Evolutionary conservation across 108 stramenopile species (phyloP), one percentile per base, ranked within the genome.

Genomic region (Skeletonema menzelii): DNA sequence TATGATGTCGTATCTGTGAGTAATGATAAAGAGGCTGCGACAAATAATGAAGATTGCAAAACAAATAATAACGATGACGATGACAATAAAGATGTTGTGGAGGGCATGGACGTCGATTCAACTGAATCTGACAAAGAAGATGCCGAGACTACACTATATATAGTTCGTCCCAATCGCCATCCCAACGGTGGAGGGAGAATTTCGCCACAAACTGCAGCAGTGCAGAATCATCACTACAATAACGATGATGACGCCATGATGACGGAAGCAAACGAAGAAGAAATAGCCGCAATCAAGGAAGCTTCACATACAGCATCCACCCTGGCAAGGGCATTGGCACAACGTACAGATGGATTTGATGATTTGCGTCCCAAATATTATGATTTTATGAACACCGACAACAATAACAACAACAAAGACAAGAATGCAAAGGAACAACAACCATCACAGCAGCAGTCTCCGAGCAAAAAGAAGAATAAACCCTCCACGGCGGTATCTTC

Each of bases 371-470:
- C 72, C 22, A 63, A 63, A 26, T 79, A 68, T 46, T 77, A 73
- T 37, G 67, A 74, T 15, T 62, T 63, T 63, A 38, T 79, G 57
- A 59, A 76, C 7, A 63, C 57, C n/a, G 79, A 80, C 5, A 67
- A 56, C 22, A 40, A 57, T 27, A 79, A 70, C n/a, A 37, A 67
- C 20, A 17, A 35, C 8, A 49, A 42, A 0, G 40, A 0, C 40
- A 28, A 53, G 24, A 65, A 53, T 40, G n/a, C 70, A 12, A 17
- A 64, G 20, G 65, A 49, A 34, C 76, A 86, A 27, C 77, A 76
- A 70, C 73, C 69, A 68, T 76, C 12, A 56, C 77, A 11, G 77
- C 66, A 56, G 53, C 82, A n/a, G 85, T 81, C 20, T 58, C 69
- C 13, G 59, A 80, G 76, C 44, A 35, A 84, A 34, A 53, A 56